Evolutionary conservation across 2,329 filamentous ascomycete genomes (phyloP).

Genomic region (Stagonosporopsis chrysanthemi): DNA sequence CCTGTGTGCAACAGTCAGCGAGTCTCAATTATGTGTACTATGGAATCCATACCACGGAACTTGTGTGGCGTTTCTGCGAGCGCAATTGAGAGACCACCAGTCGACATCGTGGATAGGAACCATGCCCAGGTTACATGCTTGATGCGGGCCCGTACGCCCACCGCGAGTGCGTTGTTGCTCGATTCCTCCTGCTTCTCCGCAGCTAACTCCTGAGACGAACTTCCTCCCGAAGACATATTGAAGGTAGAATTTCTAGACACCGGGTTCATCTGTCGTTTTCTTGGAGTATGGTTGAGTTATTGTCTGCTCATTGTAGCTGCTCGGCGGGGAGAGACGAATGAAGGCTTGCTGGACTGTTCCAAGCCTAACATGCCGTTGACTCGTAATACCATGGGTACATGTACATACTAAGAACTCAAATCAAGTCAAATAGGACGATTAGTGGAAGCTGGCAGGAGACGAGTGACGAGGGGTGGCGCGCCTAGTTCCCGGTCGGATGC

Average conservation of each 20-base stretch:
- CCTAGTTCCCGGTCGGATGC: constrained; percentile 11
- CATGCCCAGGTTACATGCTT: constrained; percentile 56
- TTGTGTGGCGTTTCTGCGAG: constrained; percentile 52
- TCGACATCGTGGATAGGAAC: constrained; percentile 57
- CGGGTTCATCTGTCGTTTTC: neutral
- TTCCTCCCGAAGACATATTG: constrained; percentile 1
- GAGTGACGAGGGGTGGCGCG: neutral
- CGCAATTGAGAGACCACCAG: constrained; percentile 54
- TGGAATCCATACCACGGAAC: constrained; percentile 38
- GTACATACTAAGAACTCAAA: neutral
- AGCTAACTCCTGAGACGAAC: neutral
- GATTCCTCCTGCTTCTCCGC: constrained; percentile 6
- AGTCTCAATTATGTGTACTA: neutral
- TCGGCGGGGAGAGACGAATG: neutral
- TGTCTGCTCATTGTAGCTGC: neutral
- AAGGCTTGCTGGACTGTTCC: neutral
- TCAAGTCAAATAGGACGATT: neutral
- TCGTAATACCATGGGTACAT: neutral
- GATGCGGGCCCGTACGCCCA: constrained; percentile 32
- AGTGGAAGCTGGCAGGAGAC: neutral
- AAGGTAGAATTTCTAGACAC: neutral
- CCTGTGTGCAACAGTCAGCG: constrained; percentile 41
- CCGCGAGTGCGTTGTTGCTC: neutral
- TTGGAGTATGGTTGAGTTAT: neutral
- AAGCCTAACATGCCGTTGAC: neutral